Percentiles rank a stretch among this genome's conserved stretches.
phyloP scores from a whole-genome alignment of 1,139 yeast species.

The Suhomyces bolitotheri region DNA sequence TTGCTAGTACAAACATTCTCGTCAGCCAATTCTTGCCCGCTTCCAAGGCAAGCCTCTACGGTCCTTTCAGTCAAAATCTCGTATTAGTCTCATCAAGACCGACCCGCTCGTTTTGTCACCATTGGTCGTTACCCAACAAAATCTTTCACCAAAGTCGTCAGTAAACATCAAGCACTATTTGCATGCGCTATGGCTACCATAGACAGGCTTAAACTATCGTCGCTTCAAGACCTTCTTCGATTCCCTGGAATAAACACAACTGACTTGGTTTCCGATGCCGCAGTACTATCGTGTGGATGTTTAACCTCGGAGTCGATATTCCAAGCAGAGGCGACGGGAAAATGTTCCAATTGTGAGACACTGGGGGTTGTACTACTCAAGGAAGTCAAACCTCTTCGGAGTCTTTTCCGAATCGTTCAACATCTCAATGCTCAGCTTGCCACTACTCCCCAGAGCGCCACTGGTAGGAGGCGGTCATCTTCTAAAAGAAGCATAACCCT shows the following conservation, averaged over 20 bases:
- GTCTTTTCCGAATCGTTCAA: conserved; percentile 43
- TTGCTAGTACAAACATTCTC: too few relatives aligned
- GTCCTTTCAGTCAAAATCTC: too few relatives aligned
- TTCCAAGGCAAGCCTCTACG: too few relatives aligned
- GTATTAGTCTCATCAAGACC: too few relatives aligned
- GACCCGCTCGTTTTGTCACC: too few relatives aligned
- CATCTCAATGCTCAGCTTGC: conserved; percentile 18
- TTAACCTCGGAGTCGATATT: conserved; percentile 55
- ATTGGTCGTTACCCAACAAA: too few relatives aligned
- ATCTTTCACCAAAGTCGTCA: too few relatives aligned
- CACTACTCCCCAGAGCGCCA: conserved; percentile 6
- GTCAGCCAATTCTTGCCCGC: too few relatives aligned
- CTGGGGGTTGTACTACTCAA: conserved; percentile 37
- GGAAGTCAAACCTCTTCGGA: conserved; percentile 53
- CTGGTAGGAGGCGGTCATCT: conserved; percentile 10
- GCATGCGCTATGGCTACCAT: conserved; percentile 20
- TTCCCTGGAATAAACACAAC: conserved; percentile 26
- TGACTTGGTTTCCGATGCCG: conserved; percentile 47
- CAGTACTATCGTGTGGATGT: conserved; percentile 71
- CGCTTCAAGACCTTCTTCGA: conserved; percentile 33
- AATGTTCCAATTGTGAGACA: conserved; percentile 54
- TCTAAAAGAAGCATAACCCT: conserved; percentile 15
- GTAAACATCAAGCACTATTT: too few relatives aligned
- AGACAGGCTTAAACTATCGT: conserved; percentile 29
- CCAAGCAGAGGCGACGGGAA: conserved; percentile 19